Evolutionary conservation across 208 protist genomes (phyloP), one percentile per base, ranked within the genome.

Genomic region (Leishmania martiniquensis): DNA sequence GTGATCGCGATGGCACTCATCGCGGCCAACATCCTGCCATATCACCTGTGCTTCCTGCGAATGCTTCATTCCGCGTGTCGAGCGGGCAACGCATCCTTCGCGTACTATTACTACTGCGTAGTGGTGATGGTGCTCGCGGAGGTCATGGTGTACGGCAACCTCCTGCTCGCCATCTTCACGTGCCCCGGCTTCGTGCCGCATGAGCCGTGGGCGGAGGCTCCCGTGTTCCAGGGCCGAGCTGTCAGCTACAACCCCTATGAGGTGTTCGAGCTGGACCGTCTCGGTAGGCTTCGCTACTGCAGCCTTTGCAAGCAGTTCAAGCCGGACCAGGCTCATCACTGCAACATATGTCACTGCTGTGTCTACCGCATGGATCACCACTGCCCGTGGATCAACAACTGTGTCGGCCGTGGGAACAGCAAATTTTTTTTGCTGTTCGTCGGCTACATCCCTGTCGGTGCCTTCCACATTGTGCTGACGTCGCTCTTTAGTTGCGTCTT

Each of bases 331-430:
- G 89, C 94, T 1, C 90, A 96, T 72, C 93, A 97, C 85, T 97
- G 93, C 84, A 55, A 85, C 60, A 51, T 83, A 37, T 96, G 91
- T 70, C 72, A 82, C 73, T 78, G 71, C n/a, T 97, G 94, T 76
- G 85, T 96, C 32, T 88, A 82, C 32, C 81, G 85, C 7, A 93
- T 95, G 87, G 94, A 97, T 74, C 94, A 97, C 81, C 92, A 96
- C 83, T 97, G 94, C 75, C 91, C 91, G 39, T 97, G 92, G 91
- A 92, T 97, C 59, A 95, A 95, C 82, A 97, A 95, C 85, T 96
- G 92, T 60, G 89, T 96, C 17, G 90, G 89, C 6, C 78, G 83
- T 37, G 59, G 82, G 7, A 97, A 96, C 85, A 81, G 78, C 63
- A 94, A 94, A 72, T 89, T 77, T 66, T 97, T 97, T 60, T 25